phyloP scores from a whole-genome alignment of 2,329 filamentous ascomycete species.

The Tolypocladium ovalisporum region DNA sequence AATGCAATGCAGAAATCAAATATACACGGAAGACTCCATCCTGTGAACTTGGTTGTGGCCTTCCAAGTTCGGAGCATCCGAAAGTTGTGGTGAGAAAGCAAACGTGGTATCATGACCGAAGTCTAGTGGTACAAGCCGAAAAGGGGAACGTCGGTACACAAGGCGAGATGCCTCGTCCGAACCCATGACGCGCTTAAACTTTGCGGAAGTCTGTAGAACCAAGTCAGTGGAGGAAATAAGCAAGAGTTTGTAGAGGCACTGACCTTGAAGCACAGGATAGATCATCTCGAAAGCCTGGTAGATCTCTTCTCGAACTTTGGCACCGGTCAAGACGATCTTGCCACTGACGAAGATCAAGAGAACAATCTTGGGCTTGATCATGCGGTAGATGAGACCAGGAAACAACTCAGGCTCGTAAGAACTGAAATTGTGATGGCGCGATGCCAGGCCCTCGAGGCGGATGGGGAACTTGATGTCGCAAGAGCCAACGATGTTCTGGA shows the following conservation, averaged over 20 bases:
- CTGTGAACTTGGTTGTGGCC: conserved; percentile 11
- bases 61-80: conserved; percentile 7
- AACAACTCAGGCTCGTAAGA: conserved; percentile 98
- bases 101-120: conserved; percentile 37
- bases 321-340: conserved; percentile 95
- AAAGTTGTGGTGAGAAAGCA: conserved; percentile 16
- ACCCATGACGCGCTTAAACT: conserved; percentile 26
- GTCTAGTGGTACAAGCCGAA: conserved; percentile 30
- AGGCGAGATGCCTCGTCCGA: conserved; percentile 4
- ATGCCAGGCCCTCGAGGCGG: conserved; percentile 87
- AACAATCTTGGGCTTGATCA: conserved; percentile 99
- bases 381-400: conserved; percentile 98
- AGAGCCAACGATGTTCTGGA: conserved; percentile 97
- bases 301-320: conserved; percentile 96
- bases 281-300: conserved; percentile 96
- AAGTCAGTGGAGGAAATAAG: conserved; percentile 2
- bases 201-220: conserved; percentile 41
- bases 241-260: conserved; percentile 13
- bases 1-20: conserved; percentile 41
- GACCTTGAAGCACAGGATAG: conserved; percentile 87
- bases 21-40: conserved; percentile 22
- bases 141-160: conserved; percentile 8
- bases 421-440: conserved; percentile 97
- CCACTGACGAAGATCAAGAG: conserved; percentile 95
- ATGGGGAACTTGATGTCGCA: conserved; percentile 99